phyloP scores from a whole-genome alignment of 371 early-diverging fungal genomes.

The Mucor racemosus region DNA sequence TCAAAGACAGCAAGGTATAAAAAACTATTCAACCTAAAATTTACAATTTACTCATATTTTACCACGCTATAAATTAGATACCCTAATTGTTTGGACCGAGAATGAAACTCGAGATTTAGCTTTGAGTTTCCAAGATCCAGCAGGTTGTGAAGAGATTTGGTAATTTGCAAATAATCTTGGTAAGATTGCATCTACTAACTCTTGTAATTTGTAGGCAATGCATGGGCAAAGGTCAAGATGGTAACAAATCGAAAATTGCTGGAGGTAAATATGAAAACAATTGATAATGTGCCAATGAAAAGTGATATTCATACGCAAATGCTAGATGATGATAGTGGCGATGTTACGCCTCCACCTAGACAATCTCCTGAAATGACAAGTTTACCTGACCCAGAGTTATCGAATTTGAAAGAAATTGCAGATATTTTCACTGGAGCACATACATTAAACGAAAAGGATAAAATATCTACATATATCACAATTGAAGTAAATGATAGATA shows the following conservation, averaged over 20 bases:
- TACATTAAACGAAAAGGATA: conserved; percentile 56
- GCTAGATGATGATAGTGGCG: conserved; percentile 6
- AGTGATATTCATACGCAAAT: not conserved
- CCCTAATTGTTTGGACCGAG: conserved; percentile 93
- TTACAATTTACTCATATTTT: not conserved
- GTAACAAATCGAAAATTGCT: conserved; percentile 10
- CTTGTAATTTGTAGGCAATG: conserved; percentile 7
- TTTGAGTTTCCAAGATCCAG: conserved; percentile 88
- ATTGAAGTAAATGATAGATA: conserved; percentile 41
- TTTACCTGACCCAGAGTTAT: conserved; percentile 66
- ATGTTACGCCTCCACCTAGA: not conserved
- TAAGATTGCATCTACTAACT: no score
- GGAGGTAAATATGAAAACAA: conserved; percentile 8
- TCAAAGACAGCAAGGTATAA: conserved; percentile 79
- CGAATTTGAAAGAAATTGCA: conserved; percentile 70
- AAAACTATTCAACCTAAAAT: not conserved
- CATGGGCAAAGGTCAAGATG: conserved; percentile 21
- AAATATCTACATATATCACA: conserved; percentile 51
- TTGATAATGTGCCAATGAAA: not conserved
- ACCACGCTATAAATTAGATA: conserved; percentile 60
- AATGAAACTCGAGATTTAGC: conserved; percentile 80
- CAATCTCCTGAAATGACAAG: conserved; percentile 11
- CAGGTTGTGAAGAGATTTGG: conserved; percentile 85
- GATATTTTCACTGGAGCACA: conserved; percentile 49
- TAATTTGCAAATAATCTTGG: conserved; percentile 33